phyloP scores from a whole-genome alignment of 768 basidiomycete species.

The Auricularia auricula-judae region DNA sequence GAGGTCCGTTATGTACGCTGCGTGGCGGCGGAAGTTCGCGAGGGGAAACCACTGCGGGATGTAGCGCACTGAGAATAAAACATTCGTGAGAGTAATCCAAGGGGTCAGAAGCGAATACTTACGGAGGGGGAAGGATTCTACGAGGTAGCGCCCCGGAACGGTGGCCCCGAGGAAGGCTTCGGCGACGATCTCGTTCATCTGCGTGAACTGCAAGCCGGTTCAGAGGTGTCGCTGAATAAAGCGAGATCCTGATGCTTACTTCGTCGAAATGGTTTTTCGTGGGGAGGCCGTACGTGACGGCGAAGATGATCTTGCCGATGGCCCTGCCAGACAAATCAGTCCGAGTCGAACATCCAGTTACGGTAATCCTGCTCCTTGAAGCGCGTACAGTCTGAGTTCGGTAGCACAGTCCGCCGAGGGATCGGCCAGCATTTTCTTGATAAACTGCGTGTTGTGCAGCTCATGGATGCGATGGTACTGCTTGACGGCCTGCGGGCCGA shows the following conservation, averaged over 20 bases:
- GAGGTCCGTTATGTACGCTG: neutral
- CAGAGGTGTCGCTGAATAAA: too few relatives aligned
- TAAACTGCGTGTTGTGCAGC: neutral
- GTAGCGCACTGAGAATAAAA: slow-evolving; percentile 2
- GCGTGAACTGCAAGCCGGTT: neutral
- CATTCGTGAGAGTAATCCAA: neutral
- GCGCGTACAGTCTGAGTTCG: neutral
- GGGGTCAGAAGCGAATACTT: too few relatives aligned
- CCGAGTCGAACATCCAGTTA: neutral
- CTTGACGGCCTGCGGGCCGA: neutral
- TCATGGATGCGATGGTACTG: neutral
- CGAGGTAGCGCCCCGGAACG: neutral
- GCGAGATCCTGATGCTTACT: neutral
- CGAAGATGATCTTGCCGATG: neutral
- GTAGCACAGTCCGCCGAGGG: neutral
- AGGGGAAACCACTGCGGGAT: slow-evolving; percentile 8
- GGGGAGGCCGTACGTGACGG: neutral
- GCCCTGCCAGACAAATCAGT: neutral
- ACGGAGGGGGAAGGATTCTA: neutral
- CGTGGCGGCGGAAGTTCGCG: slow-evolving; percentile 1
- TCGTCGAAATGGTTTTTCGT: neutral
- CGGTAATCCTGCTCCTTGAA: neutral
- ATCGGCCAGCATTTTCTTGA: neutral
- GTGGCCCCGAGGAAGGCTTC: neutral
- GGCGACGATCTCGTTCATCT: neutral